phyloP scores from a whole-genome alignment of 306 rosid genomes.

The Corylus heterophylla region DNA sequence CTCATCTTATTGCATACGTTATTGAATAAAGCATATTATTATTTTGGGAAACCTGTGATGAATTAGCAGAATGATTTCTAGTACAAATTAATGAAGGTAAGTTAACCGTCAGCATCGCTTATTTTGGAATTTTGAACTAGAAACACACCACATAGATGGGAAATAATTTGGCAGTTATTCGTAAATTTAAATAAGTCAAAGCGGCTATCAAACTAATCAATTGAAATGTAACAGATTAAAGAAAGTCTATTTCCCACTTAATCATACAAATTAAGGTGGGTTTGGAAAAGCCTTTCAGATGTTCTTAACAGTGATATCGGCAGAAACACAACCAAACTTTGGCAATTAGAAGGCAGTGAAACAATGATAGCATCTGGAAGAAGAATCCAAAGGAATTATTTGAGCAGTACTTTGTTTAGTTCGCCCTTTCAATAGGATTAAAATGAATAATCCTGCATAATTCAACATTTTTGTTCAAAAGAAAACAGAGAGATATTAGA shows the following conservation, averaged over 20 bases:
- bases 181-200: background rate
- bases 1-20: background rate
- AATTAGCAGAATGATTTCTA: background rate
- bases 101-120: background rate
- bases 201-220: background rate
- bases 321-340: background rate
- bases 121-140: background rate
- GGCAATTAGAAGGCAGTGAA: background rate
- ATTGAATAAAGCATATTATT: background rate
- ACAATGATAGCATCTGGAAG: background rate
- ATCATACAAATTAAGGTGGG: background rate
- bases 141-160: background rate
- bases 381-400: conserved; percentile 1
- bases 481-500: background rate
- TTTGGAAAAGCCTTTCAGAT: background rate
- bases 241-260: background rate
- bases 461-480: background rate
- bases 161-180: background rate
- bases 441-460: background rate
- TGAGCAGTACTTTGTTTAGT: background rate
- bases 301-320: background rate
- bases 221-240: background rate
- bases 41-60: background rate
- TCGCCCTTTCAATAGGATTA: background rate
- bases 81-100: background rate